Conservation (phyloP, 176 grass and related monocot genomes). For the Bolboschoenus planiculmis region DNA sequence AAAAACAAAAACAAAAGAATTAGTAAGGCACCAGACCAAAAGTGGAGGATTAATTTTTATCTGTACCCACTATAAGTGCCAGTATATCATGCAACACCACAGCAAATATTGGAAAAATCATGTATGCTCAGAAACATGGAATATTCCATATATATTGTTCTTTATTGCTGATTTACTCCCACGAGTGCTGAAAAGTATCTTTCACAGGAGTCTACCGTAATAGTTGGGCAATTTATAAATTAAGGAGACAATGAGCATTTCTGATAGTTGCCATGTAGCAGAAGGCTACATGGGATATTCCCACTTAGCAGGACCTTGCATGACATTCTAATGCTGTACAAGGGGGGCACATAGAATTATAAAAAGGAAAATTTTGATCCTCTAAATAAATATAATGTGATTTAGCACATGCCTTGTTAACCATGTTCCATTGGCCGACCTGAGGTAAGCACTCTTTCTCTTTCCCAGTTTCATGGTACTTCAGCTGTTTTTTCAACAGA, state of each 20-base stretch:
- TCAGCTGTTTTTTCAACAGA: slow-evolving; percentile 44
- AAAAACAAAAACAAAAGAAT: not conserved
- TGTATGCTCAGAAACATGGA: not conserved
- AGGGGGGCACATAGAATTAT: not conserved
- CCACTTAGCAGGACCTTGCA: not conserved
- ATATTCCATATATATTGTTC: not conserved
- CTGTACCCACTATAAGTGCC: not conserved
- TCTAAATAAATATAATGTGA: not conserved
- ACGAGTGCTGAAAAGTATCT: too few relatives aligned
- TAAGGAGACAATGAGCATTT: not conserved
- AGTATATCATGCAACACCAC: not conserved
- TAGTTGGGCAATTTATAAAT: not conserved
- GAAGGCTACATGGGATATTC: not conserved
- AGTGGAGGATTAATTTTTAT: not conserved
- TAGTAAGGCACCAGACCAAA: not conserved
- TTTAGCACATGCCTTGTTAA: slow-evolving; percentile 70
- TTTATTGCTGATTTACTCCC: not conserved
- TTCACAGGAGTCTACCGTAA: not conserved
- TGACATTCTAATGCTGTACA: not conserved
- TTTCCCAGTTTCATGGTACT: slow-evolving; percentile 93
- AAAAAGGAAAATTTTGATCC: not conserved
- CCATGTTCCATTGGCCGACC: slow-evolving; percentile 99
- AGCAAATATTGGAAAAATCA: not conserved
- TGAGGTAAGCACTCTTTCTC: slow-evolving; percentile 98
- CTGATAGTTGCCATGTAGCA: not conserved